Evolutionary conservation across 257 asterid species (phyloP), one percentile per base, ranked within the genome.

Genomic region (Dorcoceras hygrometricum): DNA sequence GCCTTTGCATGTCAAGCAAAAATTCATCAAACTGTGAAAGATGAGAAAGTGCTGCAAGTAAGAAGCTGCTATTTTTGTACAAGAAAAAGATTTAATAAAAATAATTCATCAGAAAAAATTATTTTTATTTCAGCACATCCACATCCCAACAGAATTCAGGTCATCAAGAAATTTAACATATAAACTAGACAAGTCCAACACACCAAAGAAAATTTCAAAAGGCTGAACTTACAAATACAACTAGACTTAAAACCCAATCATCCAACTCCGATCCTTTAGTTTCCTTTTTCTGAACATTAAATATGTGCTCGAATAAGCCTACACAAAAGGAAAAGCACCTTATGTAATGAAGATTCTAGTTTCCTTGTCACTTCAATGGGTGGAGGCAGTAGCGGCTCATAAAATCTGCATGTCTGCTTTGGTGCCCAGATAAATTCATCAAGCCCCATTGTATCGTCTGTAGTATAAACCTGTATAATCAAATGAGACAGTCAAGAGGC

Each of bases 11-110:
- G 70, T 74, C 88, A 73, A 77, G 81, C 58, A 87, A 75, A 67
- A 62, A 73, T 63, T 79, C 84, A 78, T 83, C 83, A 68, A 80
- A 87, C 96, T 87, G 84, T 71, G 25, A 65, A 65, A 54, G 16
- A 66, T n/a, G 32, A n/a, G 8, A 27, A 61, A 57, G 39, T 48
- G 39, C 8, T 48, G 55, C 48, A 7, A 71, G 54, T 66, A 65
- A 73, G 73, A 23, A 61, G 29, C 20, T 53, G 60, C 18, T 67
- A 50, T 48, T 66, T 26, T 27, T 5, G 23, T 59, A 68, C 20
- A 43, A 23, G 55, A 69, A 34, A 25, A 62, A 43, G 24, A 28
- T 48, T 32, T 36, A 60, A 51, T 63, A 65, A 53, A 4, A 57
- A 26, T 43, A 43, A 43, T 43, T 43, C 51, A 43, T 43, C 51